Evolutionary conservation across 768 basidiomycete species (phyloP).

Genomic region (Cystofilobasidium ferigula): DNA sequence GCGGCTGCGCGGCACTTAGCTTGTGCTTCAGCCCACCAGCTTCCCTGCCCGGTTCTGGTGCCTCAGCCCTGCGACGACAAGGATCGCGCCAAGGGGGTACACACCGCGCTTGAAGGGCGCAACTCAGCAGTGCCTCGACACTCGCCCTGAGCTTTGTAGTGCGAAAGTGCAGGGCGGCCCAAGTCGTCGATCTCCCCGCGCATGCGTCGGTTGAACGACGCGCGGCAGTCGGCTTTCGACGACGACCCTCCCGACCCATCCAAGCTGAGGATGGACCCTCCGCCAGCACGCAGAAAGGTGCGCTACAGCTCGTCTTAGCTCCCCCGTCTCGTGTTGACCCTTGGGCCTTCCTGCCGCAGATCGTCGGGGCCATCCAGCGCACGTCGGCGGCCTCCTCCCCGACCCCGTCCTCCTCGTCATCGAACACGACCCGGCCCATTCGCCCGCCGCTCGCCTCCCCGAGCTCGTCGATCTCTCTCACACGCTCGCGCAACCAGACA

Average conservation of each 20-base stretch:
- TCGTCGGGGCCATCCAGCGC: slow-evolving; percentile 1
- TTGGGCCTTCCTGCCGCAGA: not conserved
- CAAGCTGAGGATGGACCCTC: not conserved
- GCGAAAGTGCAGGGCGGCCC: too few relatives aligned
- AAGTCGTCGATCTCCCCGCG: too few relatives aligned
- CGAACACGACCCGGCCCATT: not conserved
- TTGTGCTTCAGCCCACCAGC: too few relatives aligned
- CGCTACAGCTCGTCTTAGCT: not conserved
- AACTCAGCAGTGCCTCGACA: too few relatives aligned
- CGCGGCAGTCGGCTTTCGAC: not conserved
- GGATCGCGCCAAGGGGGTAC: too few relatives aligned
- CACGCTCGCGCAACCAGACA: not conserved
- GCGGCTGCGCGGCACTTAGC: too few relatives aligned
- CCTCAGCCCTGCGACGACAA: too few relatives aligned
- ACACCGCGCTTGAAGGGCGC: too few relatives aligned
- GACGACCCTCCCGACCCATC: not conserved
- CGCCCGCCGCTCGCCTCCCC: not conserved
- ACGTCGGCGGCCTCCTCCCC: not conserved
- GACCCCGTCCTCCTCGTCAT: not conserved
- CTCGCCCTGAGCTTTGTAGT: too few relatives aligned
- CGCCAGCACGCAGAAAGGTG: not conserved
- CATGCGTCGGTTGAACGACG: too few relatives aligned
- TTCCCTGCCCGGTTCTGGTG: too few relatives aligned
- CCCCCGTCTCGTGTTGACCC: not conserved
- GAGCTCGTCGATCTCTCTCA: not conserved